Evolutionary conservation across 345 rosid species (phyloP).

Genomic region (Turritis glabra): DNA sequence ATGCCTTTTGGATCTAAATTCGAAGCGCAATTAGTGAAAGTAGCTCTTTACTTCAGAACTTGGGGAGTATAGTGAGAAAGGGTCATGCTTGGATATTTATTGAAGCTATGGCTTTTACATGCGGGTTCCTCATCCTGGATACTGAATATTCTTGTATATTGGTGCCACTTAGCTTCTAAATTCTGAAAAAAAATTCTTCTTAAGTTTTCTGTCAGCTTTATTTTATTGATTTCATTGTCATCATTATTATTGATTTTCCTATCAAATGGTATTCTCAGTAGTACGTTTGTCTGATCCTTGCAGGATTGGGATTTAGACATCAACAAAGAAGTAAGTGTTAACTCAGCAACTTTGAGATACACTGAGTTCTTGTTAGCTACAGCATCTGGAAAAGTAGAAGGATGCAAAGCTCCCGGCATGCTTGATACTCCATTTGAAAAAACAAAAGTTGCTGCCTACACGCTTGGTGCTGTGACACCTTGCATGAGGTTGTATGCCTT

Average conservation of each 20-base stretch:
- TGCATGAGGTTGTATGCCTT: conserved; percentile 93
- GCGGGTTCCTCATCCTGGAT: neutral
- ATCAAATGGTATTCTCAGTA: conserved; percentile 4
- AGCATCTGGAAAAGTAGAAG: conserved; percentile 94
- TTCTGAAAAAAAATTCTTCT: neutral
- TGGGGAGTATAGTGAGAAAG: neutral
- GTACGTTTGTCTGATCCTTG: conserved; percentile 18
- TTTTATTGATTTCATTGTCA: neutral
- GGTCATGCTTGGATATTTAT: too few relatives aligned
- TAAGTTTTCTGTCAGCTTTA: neutral
- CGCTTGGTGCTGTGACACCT: conserved; percentile 94
- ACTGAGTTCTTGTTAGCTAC: conserved; percentile 92
- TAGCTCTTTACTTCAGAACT: conserved; percentile 3
- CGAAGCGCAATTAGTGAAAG: neutral
- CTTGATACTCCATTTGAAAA: conserved; percentile 96
- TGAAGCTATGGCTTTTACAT: neutral
- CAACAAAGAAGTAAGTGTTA: conserved; percentile 52
- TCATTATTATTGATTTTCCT: neutral
- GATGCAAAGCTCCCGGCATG: conserved; percentile 85
- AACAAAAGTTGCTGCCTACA: conserved; percentile 97
- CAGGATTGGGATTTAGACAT: conserved; percentile 87
- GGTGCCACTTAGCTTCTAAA: neutral
- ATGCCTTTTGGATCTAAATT: neutral
- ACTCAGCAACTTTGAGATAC: conserved; percentile 71
- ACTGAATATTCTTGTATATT: neutral